Base-by-base conservation (phyloP, 129 eudicot genomes). In the Deinandra increscens region DNA sequence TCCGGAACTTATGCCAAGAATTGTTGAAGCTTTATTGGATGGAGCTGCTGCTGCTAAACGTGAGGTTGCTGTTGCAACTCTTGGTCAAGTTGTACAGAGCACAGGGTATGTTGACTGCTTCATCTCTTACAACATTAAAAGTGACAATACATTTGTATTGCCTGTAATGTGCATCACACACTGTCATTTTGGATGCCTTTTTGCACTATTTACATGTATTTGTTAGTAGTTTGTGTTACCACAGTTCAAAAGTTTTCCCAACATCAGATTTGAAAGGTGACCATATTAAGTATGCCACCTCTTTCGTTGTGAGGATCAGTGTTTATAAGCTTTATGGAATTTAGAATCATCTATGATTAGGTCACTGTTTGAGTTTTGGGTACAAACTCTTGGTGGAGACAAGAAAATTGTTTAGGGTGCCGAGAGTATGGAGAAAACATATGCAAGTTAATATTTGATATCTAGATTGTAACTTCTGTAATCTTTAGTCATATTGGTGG, bases 1-100 rank as follows among this genome's bases (percentile, higher is more conserved):
- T 70, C 82, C 95, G 4, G 98, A 87, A 74, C 88, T 93, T 37
- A 93, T 93, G 96, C 96, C 91, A 33, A 64, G 88, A 61, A 93
- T 93, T 72, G 91, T 92, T 58, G 98, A 88, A 70, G 96, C 98
- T 65, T 83, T 93, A 72, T 64, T 86, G 85, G 98, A 92, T 81
- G 95, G 96, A 56, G 89, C 91, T 74, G 95, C 95, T 54, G 85
- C 91, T 54, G 75, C 80, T 77, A 92, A 92, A 83, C 96, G 96
- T 58, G 96, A 92, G 85, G 98, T 86, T 53, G 96, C 91, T 77
- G 96, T 92, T 63, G 79, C 95, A 41, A 92, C 98, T 68, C 98
- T 92, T 79, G 98, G 98, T 66, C 98, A 92, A 75, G 95, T 92
- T 68, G 89, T 92, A 72, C 98, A 92, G 81, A 92, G 98, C 83